These are phyloP conservation scores for Candida dajiaensis DNA, from an alignment of 805 yeast species.

Conservation along the genomic window DNA sequence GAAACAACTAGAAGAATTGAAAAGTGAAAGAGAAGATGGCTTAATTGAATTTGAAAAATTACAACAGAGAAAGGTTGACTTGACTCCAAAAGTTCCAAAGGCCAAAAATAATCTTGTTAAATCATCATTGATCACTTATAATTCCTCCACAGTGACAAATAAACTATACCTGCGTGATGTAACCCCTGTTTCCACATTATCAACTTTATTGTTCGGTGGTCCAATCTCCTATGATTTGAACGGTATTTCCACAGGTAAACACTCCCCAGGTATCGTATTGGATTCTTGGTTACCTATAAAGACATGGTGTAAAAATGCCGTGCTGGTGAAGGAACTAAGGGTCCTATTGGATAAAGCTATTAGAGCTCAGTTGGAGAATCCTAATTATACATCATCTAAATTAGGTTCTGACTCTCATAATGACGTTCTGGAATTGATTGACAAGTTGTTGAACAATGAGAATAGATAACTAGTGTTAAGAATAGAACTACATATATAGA, in stretches of 20 bases:
- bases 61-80: constrained; percentile 27
- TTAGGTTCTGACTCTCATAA: constrained; percentile 18
- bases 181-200: constrained; percentile 72
- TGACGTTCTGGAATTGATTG: constrained; percentile 36
- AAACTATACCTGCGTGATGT: constrained; percentile 68
- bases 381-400: constrained; percentile 27
- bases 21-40: constrained; percentile 36
- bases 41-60: constrained; percentile 28
- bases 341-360: constrained; percentile 61
- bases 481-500: too few species aligned
- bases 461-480: constrained; percentile 1
- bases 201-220: constrained; percentile 81
- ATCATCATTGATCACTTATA: constrained; percentile 59
- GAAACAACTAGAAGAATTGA: constrained; percentile 18
- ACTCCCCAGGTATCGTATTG: constrained; percentile 78
- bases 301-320: constrained; percentile 94
- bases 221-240: constrained; percentile 53
- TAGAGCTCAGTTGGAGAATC: constrained; percentile 51
- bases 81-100: constrained; percentile 33
- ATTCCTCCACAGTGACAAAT: constrained; percentile 52
- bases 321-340: constrained; percentile 67
- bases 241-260: constrained; percentile 33
- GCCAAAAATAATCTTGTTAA: constrained; percentile 32
- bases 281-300: constrained; percentile 87
- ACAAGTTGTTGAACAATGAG: constrained; percentile 19